phyloP scores from a whole-genome alignment of 139 green algal genomes.

The Penium margaritaceum region DNA sequence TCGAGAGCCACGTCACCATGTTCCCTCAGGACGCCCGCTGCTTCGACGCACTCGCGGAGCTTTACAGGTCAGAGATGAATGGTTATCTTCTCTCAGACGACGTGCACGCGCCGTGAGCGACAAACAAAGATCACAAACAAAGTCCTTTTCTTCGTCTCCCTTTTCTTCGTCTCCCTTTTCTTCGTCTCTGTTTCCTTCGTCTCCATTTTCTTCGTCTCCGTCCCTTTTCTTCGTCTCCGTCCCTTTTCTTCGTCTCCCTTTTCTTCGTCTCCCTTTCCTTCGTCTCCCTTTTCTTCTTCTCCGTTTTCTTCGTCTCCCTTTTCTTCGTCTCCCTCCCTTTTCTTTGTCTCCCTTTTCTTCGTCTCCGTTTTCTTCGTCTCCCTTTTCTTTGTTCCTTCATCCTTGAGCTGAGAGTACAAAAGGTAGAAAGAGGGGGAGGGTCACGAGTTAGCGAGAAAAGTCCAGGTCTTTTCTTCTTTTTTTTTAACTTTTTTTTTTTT shows the following conservation, averaged over 20 bases:
- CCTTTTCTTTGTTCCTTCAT: neutral
- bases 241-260: neutral
- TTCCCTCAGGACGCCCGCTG: slow-evolving; percentile 76
- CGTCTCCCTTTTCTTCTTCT: neutral
- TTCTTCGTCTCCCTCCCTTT: neutral
- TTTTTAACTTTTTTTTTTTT: too few relatives aligned
- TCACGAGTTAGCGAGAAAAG: too few relatives aligned
- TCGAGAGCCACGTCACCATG: slow-evolving; percentile 89
- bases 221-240: neutral
- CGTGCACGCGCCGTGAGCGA: neutral
- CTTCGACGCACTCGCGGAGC: slow-evolving; percentile 35
- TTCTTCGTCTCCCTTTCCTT: neutral
- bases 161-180: neutral
- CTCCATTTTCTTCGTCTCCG: neutral
- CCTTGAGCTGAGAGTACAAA: neutral
- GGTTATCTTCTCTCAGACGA: neutral
- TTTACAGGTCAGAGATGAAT: slow-evolving; percentile 28
- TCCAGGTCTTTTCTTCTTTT: too few relatives aligned
- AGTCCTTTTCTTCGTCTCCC: too few relatives aligned
- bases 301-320: neutral
- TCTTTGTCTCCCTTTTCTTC: neutral
- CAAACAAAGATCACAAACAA: too few relatives aligned
- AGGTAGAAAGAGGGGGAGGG: too few relatives aligned
- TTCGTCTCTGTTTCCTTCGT: neutral
- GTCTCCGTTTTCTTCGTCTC: neutral